phyloP scores from a whole-genome alignment of 129 eudicot genomes.

The Smallanthus sonchifolius region DNA sequence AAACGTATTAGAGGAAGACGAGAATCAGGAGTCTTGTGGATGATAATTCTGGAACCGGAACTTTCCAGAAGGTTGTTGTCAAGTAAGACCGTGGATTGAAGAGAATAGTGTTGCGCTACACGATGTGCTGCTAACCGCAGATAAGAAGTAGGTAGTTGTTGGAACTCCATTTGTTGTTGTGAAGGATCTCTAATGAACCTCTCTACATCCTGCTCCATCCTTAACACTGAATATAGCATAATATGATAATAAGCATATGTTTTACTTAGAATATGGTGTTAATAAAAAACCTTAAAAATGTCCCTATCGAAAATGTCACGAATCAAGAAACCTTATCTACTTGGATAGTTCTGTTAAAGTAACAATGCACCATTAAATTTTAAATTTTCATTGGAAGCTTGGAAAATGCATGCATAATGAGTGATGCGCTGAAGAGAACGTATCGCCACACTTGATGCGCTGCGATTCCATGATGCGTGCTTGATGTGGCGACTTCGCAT shows the following conservation, averaged over 20 bases:
- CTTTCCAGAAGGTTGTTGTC: conserved; percentile 71
- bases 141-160: conserved; percentile 95
- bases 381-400: no score
- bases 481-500: no score
- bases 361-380: no score
- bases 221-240: conserved; percentile 51
- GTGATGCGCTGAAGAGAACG: no score
- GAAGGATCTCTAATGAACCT: conserved; percentile 81
- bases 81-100: conserved; percentile 77
- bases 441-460: no score
- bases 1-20: conserved; percentile 71
- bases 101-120: conserved; percentile 91
- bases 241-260: background rate
- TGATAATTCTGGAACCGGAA: conserved; percentile 75
- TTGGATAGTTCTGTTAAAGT: background rate
- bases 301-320: background rate
- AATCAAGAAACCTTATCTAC: background rate
- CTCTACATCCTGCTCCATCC: conserved; percentile 95
- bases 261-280: background rate
- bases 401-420: no score
- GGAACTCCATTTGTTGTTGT: conserved; percentile 87
- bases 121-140: conserved; percentile 95
- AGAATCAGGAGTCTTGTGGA: conserved; percentile 69
- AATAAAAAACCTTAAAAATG: background rate
- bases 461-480: no score